These are phyloP conservation scores for Kingdonia uniflora DNA, from an alignment of 164 flowering plant genomes.

Conservation along the genomic window DNA sequence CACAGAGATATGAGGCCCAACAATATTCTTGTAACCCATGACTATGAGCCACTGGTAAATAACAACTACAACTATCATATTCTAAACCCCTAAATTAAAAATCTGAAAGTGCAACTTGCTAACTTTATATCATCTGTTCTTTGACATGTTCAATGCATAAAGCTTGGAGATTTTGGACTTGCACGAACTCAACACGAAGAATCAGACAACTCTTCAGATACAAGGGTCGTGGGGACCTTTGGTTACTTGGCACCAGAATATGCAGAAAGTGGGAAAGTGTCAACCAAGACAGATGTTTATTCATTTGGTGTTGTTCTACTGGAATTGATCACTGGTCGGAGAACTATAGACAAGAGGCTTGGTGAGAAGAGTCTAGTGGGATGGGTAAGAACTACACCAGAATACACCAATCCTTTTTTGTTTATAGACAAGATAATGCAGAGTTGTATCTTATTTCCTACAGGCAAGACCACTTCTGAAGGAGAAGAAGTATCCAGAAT, in stretches of 20 bases:
- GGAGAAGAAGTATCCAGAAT: constrained; percentile 49
- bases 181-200: constrained; percentile 43
- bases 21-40: constrained; percentile 65
- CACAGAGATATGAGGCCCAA: constrained; percentile 68
- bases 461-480: constrained; percentile 72
- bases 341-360: constrained; percentile 35
- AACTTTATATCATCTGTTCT: not conserved
- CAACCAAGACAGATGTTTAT: constrained; percentile 62
- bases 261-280: constrained; percentile 54
- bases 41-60: constrained; percentile 50
- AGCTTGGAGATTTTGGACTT: constrained; percentile 80
- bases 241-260: constrained; percentile 82
- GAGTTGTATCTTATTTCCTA: not conserved
- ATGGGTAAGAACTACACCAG: constrained; percentile 37
- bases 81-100: not conserved
- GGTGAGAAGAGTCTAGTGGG: constrained; percentile 51
- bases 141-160: constrained; percentile 7
- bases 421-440: not conserved
- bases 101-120: not conserved
- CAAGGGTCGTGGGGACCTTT: constrained; percentile 51
- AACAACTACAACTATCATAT: not conserved
- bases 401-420: too few relatives aligned
- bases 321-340: constrained; percentile 53
- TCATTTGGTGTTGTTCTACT: constrained; percentile 63
- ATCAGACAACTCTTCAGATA: constrained; percentile 29